phyloP scores from a whole-genome alignment of 495 filamentous ascomycete species.

The Podospora fimiseda region DNA sequence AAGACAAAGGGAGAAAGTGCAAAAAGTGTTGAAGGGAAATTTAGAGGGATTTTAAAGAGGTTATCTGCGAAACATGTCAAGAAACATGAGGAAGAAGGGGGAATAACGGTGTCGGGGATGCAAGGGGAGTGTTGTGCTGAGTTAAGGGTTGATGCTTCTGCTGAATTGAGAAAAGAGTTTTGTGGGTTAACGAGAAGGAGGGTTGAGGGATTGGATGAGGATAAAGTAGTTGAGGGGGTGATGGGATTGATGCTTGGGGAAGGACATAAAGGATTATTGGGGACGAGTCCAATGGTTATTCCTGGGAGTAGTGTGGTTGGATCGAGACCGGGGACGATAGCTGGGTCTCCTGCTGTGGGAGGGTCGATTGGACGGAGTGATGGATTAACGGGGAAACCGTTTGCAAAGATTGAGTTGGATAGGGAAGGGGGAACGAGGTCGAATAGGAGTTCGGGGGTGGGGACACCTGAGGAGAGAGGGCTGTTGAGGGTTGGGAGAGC shows the following conservation, averaged over 20 bases:
- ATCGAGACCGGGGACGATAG: conserved; percentile 5
- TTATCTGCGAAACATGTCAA: conserved; percentile 31
- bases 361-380: conserved; percentile 33
- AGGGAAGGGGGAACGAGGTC: conserved; percentile 3
- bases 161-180: conserved; percentile 38
- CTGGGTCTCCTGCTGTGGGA: conserved; percentile 5
- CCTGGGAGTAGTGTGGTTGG: conserved; percentile 4
- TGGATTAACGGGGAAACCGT: conserved; percentile 43
- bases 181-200: conserved; percentile 37
- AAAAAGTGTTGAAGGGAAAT: conserved; percentile 31
- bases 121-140: conserved; percentile 35
- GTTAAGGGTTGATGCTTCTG: conserved; percentile 35
- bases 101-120: too few relatives aligned
- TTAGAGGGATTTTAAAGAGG: conserved; percentile 41
- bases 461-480: conserved; percentile 18
- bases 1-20: conserved; percentile 27
- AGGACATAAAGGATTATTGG: conserved; percentile 4
- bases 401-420: conserved; percentile 34
- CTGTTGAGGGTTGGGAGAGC: conserved; percentile 5
- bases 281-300: conserved; percentile 11
- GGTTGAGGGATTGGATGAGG: conserved; percentile 31
- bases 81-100: conserved; percentile 26
- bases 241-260: conserved; percentile 31
- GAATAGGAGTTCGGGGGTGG: conserved; percentile 8
- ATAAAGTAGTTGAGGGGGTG: conserved; percentile 36